Percentiles rank a stretch among this genome's conserved stretches.
phyloP scores from a whole-genome alignment of 306 rosid species.

The Lupinus albus region DNA sequence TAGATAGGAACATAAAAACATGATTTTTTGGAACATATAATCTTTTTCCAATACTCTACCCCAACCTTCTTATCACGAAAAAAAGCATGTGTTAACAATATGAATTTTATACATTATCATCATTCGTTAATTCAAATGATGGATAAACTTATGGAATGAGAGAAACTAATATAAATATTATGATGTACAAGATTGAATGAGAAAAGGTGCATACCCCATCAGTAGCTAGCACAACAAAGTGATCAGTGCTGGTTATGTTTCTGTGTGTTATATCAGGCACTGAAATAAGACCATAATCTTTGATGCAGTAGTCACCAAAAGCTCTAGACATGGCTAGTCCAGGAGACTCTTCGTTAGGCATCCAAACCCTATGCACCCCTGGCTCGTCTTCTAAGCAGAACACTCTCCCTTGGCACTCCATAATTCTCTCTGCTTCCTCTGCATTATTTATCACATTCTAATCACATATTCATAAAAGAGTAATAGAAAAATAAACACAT shows the following conservation, averaged over 20 bases:
- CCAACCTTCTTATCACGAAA: too few relatives aligned
- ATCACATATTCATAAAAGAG: neutral
- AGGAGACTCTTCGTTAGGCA: constrained; percentile 63
- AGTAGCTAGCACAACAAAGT: constrained; percentile 79
- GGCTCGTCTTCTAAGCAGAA: constrained; percentile 81
- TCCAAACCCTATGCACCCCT: constrained; percentile 77
- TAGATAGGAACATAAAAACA: too few relatives aligned
- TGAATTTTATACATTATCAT: too few relatives aligned
- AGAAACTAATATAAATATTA: too few relatives aligned
- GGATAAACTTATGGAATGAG: too few relatives aligned
- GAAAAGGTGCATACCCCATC: constrained; percentile 63
- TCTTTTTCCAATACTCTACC: too few relatives aligned
- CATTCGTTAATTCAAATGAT: too few relatives aligned
- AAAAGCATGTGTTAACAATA: too few relatives aligned
- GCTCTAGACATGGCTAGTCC: constrained; percentile 93
- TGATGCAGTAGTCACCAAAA: constrained; percentile 77
- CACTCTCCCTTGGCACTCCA: constrained; percentile 69
- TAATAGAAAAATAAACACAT: neutral
- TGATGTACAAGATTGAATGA: neutral
- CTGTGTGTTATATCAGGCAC: constrained; percentile 78
- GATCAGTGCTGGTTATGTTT: constrained; percentile 64
- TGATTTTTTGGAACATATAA: too few relatives aligned
- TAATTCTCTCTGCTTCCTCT: constrained; percentile 83
- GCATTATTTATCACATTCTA: constrained; percentile 30
- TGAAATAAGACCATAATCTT: constrained; percentile 76